Percentiles rank a stretch among this genome's conserved stretches.
Evolutionary conservation across 768 basidiomycete species (phyloP).

Genomic region (Xanthoconium stramineum): DNA sequence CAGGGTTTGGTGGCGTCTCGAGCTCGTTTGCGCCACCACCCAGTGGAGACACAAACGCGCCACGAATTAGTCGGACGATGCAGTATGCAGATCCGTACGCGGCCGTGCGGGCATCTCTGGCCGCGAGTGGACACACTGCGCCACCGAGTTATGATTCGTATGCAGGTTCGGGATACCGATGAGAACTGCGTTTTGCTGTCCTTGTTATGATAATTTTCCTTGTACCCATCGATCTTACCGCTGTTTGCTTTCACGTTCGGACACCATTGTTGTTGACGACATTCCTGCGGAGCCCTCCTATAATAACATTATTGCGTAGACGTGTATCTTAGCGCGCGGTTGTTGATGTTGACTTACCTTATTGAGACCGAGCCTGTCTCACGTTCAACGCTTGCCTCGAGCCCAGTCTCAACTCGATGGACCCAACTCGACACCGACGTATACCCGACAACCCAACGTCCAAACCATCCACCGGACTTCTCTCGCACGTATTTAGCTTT

Average conservation of each 20-base stretch:
- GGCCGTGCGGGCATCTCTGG: slow-evolving; percentile 64
- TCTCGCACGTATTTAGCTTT: slow-evolving; percentile 66
- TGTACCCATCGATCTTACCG: slow-evolving; percentile 12
- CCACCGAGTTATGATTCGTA: slow-evolving; percentile 57
- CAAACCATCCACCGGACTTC: slow-evolving; percentile 35
- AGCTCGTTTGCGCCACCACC: slow-evolving; percentile 35
- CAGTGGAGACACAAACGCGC: slow-evolving; percentile 30
- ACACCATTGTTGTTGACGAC: slow-evolving; percentile 4
- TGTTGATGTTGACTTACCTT: slow-evolving; percentile 3
- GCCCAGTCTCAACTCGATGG: background rate
- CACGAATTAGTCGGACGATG: slow-evolving; percentile 83
- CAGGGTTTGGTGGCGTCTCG: slow-evolving; percentile 55
- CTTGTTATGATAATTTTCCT: slow-evolving; percentile 2
- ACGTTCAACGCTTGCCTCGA: slow-evolving; percentile 2
- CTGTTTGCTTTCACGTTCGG: slow-evolving; percentile 7
- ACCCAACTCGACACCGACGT: slow-evolving; percentile 12
- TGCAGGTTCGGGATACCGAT: slow-evolving; percentile 49
- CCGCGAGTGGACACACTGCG: slow-evolving; percentile 27
- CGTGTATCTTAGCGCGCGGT: slow-evolving; percentile 8
- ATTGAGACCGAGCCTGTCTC: slow-evolving; percentile 19
- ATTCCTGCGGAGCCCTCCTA: background rate
- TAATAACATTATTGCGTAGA: slow-evolving; percentile 9
- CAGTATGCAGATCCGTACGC: slow-evolving; percentile 90
- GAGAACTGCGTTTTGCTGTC: background rate
- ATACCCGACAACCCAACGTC: background rate